These are phyloP conservation scores for Endoconidiophora polonica DNA, from an alignment of 2,329 filamentous ascomycete species.

Conservation along the genomic window DNA sequence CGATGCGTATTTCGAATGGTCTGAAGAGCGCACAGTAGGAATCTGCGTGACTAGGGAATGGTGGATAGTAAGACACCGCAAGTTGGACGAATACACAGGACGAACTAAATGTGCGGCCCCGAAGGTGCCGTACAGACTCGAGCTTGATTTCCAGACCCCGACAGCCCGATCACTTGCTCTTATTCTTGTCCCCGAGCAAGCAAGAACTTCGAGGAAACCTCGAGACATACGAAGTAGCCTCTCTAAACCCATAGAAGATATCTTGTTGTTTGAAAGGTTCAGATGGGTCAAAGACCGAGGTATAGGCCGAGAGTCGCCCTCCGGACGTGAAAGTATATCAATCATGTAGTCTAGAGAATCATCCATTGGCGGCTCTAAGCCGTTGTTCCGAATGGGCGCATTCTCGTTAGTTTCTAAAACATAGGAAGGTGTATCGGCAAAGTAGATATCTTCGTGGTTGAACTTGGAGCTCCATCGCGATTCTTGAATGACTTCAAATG, in stretches of 20 bases:
- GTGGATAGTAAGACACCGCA: constrained; percentile 37
- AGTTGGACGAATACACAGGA: constrained; percentile 35
- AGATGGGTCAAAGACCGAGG: constrained; percentile 32
- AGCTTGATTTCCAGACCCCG: constrained; percentile 20
- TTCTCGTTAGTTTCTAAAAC: constrained; percentile 8
- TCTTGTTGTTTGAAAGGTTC: constrained; percentile 31
- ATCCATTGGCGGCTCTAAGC: constrained; percentile 17
- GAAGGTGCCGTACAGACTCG: constrained; percentile 27
- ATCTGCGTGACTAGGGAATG: constrained; percentile 43
- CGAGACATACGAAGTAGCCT: constrained; percentile 26
- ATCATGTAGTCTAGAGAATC: constrained; percentile 19
- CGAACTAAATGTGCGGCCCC: constrained; percentile 32
- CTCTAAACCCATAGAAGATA: constrained; percentile 29
- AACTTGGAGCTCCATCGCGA: constrained; percentile 29
- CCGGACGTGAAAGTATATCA: constrained; percentile 16
- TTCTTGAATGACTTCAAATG: constrained; percentile 30
- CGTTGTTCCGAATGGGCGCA: constrained; percentile 17
- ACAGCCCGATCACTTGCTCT: not conserved
- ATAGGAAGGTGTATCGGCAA: constrained; percentile 32
- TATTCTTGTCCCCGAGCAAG: constrained; percentile 12
- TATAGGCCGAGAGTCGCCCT: constrained; percentile 9
- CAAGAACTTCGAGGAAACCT: constrained; percentile 34
- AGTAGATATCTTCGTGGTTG: constrained; percentile 29
- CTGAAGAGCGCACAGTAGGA: constrained; percentile 26
- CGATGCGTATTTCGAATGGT: constrained; percentile 22